A percentile compares a stretch with the other conserved stretches of the same genome.
Evolutionary conservation across 345 rosid species (phyloP).

Genomic region (Heritiera littoralis): DNA sequence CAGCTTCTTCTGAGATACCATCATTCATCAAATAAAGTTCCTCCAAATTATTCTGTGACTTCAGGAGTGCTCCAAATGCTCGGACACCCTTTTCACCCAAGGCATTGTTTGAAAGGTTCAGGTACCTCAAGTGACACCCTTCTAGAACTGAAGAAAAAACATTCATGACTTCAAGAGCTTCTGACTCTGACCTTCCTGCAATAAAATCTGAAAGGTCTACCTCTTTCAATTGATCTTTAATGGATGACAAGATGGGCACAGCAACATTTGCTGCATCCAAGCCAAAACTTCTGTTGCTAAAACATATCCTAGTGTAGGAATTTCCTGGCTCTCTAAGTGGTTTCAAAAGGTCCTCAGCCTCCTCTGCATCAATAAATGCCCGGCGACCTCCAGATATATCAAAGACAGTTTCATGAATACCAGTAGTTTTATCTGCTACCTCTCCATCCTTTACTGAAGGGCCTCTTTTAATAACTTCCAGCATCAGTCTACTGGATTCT

Average conservation of each 20-base stretch:
- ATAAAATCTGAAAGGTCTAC: slow-evolving; percentile 85
- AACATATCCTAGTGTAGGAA: slow-evolving; percentile 61
- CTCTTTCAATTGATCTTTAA: slow-evolving; percentile 74
- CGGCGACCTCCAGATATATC: slow-evolving; percentile 77
- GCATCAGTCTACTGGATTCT: slow-evolving; percentile 80
- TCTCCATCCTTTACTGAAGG: slow-evolving; percentile 46
- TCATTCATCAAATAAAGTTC: slow-evolving; percentile 87
- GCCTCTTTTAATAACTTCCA: slow-evolving; percentile 81
- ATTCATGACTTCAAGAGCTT: slow-evolving; percentile 81
- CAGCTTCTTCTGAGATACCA: slow-evolving; percentile 94
- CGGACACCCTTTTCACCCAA: slow-evolving; percentile 89
- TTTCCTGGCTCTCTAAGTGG: slow-evolving; percentile 60
- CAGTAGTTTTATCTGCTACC: slow-evolving; percentile 26
- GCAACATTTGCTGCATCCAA: slow-evolving; percentile 76
- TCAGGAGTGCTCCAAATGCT: slow-evolving; percentile 71
- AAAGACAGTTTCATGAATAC: slow-evolving; percentile 43
- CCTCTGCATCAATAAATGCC: slow-evolving; percentile 74
- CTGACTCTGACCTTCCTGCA: slow-evolving; percentile 83
- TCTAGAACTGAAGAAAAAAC: slow-evolving; percentile 77
- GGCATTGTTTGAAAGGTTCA: slow-evolving; percentile 94
- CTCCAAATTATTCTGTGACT: slow-evolving; percentile 68
- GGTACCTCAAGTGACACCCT: slow-evolving; percentile 58
- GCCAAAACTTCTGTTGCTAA: slow-evolving; percentile 89
- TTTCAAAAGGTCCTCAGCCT: slow-evolving; percentile 64
- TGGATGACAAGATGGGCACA: slow-evolving; percentile 52